Evolutionary conservation across 2,329 filamentous ascomycete species (phyloP).

Genomic region (Helminthosporium solani): DNA sequence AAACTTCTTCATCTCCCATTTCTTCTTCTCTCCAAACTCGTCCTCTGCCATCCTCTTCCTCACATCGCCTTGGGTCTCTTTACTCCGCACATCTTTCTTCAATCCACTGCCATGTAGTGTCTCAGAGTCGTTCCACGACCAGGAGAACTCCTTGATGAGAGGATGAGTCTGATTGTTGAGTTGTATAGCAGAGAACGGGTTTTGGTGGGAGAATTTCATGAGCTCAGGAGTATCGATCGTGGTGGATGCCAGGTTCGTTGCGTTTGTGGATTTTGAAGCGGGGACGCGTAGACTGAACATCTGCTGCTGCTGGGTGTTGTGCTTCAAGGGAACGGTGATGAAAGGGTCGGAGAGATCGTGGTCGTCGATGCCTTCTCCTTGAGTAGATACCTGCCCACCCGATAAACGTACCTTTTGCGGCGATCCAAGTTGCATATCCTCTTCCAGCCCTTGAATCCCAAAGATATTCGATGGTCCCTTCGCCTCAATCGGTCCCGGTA

Average conservation of each 20-base stretch:
- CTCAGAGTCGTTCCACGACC: slow-evolving; percentile 30
- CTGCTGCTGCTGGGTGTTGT: slow-evolving; percentile 5
- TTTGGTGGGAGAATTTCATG: slow-evolving; percentile 29
- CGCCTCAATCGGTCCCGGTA: slow-evolving; percentile 30
- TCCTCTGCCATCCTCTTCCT: slow-evolving; percentile 28
- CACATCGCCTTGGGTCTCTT: slow-evolving; percentile 9
- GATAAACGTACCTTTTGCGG: slow-evolving; percentile 18
- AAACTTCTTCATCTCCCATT: slow-evolving; percentile 39
- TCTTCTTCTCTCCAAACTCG: slow-evolving; percentile 29
- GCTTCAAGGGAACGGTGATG: slow-evolving; percentile 24
- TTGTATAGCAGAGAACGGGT: slow-evolving; percentile 29
- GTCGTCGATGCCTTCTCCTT: slow-evolving; percentile 11
- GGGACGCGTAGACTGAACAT: slow-evolving; percentile 27
- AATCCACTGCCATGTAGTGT: slow-evolving; percentile 25
- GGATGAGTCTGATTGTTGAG: slow-evolving; percentile 25
- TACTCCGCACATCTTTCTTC: slow-evolving; percentile 17
- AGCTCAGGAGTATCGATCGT: slow-evolving; percentile 22
- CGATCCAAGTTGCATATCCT: slow-evolving; percentile 23
- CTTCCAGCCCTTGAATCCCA: slow-evolving; percentile 31
- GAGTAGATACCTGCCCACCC: slow-evolving; percentile 1
- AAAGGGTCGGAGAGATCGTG: slow-evolving; percentile 25
- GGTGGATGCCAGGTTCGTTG: background rate
- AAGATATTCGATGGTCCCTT: slow-evolving; percentile 29
- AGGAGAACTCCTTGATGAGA: slow-evolving; percentile 33
- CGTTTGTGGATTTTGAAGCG: slow-evolving; percentile 3